These are phyloP conservation scores for Eudorina sp. DNA, from an alignment of 139 green algal genomes.

Conservation along the genomic window DNA sequence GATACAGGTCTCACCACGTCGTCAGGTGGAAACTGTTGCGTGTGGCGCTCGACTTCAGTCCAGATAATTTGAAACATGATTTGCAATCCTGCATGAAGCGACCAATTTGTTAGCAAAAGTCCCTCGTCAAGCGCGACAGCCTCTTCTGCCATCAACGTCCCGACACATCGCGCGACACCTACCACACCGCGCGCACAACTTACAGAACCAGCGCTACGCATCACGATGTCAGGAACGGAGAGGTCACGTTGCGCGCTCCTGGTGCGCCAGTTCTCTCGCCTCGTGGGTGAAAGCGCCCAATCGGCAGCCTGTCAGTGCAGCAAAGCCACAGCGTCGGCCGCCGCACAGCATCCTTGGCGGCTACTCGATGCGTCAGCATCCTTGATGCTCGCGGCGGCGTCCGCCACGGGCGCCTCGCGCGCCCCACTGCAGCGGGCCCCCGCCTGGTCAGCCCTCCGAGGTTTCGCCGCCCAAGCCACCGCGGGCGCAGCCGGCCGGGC, in stretches of 20 bases:
- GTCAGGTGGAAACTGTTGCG: too few relatives aligned
- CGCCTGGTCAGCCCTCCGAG: not conserved
- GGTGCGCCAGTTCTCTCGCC: not conserved
- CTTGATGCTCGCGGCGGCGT: not conserved
- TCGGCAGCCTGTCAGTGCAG: not conserved
- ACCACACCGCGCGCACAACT: too few relatives aligned
- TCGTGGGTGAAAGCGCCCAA: not conserved
- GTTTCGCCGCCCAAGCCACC: not conserved
- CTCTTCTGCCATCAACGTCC: not conserved
- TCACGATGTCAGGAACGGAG: constrained; percentile 5
- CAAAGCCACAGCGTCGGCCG: not conserved
- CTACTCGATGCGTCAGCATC: not conserved
- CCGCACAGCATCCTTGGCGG: not conserved
- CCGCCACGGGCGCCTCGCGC: not conserved
- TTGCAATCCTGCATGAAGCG: too few relatives aligned
- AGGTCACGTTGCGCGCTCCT: not conserved
- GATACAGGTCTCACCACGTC: too few relatives aligned
- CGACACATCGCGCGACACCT: not conserved
- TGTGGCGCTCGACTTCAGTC: too few relatives aligned
- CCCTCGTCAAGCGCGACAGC: too few relatives aligned
- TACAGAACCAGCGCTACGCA: not conserved
- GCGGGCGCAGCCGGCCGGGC: not conserved
- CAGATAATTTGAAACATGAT: too few relatives aligned
- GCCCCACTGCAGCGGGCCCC: not conserved
- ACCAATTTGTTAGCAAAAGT: too few relatives aligned